A percentile compares a stretch with the other conserved stretches of the same genome.
Conservation (phyloP, 805 yeast species). For the Pichia occidentalis region DNA sequence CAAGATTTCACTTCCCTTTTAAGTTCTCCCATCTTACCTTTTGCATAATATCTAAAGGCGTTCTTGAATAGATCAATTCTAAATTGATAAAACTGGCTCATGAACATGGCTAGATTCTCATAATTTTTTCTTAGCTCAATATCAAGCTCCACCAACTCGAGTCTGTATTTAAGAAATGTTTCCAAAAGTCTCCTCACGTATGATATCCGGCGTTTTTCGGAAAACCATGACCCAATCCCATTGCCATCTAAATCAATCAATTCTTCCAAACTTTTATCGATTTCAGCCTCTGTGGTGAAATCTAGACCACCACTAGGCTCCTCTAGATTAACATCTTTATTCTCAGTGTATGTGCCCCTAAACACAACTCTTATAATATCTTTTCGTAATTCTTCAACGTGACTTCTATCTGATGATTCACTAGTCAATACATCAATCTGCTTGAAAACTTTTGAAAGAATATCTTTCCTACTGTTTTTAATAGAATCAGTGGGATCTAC, state of each 20-base stretch:
- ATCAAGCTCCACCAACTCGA: constrained; percentile 38
- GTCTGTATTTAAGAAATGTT: constrained; percentile 36
- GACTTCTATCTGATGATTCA: background rate
- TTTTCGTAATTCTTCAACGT: constrained; percentile 4
- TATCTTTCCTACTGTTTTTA: background rate
- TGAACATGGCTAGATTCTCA: constrained; percentile 56
- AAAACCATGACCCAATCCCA: constrained; percentile 22
- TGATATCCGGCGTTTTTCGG: constrained; percentile 47
- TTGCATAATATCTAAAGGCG: constrained; percentile 32
- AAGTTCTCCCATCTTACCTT: constrained; percentile 22
- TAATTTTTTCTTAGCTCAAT: constrained; percentile 46
- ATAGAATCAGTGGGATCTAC: background rate
- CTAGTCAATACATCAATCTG: constrained; percentile 12
- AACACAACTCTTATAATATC: constrained; percentile 4
- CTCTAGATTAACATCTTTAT: too few relatives aligned
- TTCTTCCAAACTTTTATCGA: constrained; percentile 1
- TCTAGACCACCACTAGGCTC: background rate
- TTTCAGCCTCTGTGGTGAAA: background rate
- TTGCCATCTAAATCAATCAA: background rate
- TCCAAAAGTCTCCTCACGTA: constrained; percentile 38
- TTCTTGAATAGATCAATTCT: constrained; percentile 36
- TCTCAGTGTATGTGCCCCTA: background rate
- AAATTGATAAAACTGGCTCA: constrained; percentile 51
- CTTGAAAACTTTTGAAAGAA: constrained; percentile 3
- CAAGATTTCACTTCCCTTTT: constrained; percentile 19